These are phyloP conservation scores for Herpotrichia juniperi DNA, from an alignment of 2,329 filamentous ascomycete species.

Conservation along the genomic window DNA sequence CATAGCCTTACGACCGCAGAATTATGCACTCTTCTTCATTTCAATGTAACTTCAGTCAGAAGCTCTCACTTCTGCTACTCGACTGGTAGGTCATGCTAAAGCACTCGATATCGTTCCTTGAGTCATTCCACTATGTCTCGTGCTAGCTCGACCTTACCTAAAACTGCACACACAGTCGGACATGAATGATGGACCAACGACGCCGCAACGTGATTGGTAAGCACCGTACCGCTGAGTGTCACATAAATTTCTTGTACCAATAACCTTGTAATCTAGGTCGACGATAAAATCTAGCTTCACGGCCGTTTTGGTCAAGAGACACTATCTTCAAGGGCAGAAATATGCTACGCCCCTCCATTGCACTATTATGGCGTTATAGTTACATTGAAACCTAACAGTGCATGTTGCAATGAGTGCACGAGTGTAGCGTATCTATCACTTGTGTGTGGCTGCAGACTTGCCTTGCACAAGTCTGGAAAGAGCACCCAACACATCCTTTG, in stretches of 20 bases:
- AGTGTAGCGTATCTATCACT: constrained; percentile 22
- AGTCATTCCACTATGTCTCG: not conserved
- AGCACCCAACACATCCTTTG: constrained; percentile 6
- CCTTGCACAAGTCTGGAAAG: constrained; percentile 3
- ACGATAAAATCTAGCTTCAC: not conserved
- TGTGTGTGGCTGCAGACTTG: constrained; percentile 3
- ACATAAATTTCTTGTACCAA: not conserved
- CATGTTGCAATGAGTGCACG: not conserved
- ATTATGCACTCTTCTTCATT: too few relatives aligned
- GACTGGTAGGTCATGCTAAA: not conserved
- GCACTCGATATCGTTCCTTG: not conserved
- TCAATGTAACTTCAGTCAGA: too few relatives aligned
- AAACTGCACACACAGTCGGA: not conserved
- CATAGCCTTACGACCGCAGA: not conserved
- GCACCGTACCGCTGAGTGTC: not conserved
- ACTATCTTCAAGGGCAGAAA: not conserved
- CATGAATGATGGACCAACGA: not conserved
- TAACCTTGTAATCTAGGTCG: not conserved
- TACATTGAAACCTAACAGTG: not conserved
- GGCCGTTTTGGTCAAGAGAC: not conserved
- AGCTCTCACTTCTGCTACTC: too few relatives aligned
- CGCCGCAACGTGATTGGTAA: not conserved
- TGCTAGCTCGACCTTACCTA: not conserved
- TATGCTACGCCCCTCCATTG: not conserved
- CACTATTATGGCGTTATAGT: not conserved